Conservation (phyloP, 2,329 filamentous ascomycete species). For the Ceratocystis albifundus region DNA sequence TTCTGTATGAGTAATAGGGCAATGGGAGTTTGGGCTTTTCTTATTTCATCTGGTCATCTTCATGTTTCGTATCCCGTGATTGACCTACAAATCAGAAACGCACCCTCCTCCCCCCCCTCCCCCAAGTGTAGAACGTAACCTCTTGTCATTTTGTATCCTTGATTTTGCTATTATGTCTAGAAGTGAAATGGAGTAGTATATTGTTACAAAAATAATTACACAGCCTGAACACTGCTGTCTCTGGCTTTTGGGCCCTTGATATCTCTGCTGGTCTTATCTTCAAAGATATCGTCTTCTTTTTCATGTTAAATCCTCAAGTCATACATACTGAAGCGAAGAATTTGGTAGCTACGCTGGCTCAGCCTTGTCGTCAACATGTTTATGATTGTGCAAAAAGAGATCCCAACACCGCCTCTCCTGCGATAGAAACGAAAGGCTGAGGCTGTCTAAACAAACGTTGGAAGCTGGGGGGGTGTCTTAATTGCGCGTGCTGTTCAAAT, state of each 20-base stretch:
- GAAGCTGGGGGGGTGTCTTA: neutral
- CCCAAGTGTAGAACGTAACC: neutral
- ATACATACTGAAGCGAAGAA: neutral
- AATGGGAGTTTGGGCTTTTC: constrained; percentile 33
- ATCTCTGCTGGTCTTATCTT: neutral
- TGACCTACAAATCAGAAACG: neutral
- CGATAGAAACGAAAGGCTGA: neutral
- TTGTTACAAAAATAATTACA: constrained; percentile 10
- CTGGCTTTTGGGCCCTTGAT: neutral
- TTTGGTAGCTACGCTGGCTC: neutral
- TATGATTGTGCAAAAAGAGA: neutral
- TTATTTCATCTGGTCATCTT: constrained; percentile 26
- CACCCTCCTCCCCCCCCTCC: neutral
- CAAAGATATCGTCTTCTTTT: neutral
- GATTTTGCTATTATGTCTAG: neutral
- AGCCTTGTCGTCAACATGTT: neutral
- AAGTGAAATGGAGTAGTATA: neutral
- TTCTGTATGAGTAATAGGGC: constrained; percentile 32
- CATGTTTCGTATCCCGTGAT: neutral
- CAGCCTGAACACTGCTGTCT: neutral
- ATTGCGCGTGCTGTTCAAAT: constrained; percentile 54
- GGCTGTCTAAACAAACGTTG: neutral
- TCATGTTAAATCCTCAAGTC: neutral
- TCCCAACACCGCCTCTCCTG: neutral
- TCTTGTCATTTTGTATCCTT: neutral